Evolutionary conservation across 1,139 yeast species (phyloP).

Genomic region (Lodderomyces beijingensis): DNA sequence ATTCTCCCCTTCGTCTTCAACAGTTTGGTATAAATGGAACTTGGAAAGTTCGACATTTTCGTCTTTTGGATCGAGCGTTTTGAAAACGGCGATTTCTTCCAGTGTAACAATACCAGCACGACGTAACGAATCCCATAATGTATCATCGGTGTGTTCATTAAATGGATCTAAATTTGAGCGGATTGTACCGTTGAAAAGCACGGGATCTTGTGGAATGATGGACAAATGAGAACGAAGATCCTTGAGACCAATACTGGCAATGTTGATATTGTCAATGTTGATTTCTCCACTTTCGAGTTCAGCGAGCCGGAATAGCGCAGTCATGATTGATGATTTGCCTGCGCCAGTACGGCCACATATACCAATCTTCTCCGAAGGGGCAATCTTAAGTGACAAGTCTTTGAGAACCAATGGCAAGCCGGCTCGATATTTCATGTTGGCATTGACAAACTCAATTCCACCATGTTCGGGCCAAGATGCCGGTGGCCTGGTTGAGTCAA

Average conservation of each 20-base stretch:
- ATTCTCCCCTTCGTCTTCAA: slow-evolving; percentile 52
- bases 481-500: slow-evolving; percentile 49
- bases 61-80: slow-evolving; percentile 9
- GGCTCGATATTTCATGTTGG: slow-evolving; percentile 65
- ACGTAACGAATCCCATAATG: slow-evolving; percentile 41
- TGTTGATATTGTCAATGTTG: slow-evolving; percentile 57
- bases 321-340: slow-evolving; percentile 68
- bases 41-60: slow-evolving; percentile 26
- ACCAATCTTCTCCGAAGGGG: slow-evolving; percentile 61
- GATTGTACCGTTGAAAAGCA: slow-evolving; percentile 36
- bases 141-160: slow-evolving; percentile 31
- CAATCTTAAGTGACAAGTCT: slow-evolving; percentile 41
- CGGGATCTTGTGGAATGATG: slow-evolving; percentile 46
- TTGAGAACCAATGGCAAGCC: slow-evolving; percentile 72
- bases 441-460: slow-evolving; percentile 52
- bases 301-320: slow-evolving; percentile 57
- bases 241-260: slow-evolving; percentile 34
- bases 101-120: slow-evolving; percentile 40
- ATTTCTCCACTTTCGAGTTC: slow-evolving; percentile 54
- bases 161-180: slow-evolving; percentile 43
- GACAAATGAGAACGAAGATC: slow-evolving; percentile 32
- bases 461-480: slow-evolving; percentile 43
- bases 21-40: slow-evolving; percentile 48
- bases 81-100: slow-evolving; percentile 21
- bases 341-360: slow-evolving; percentile 83